Percentiles rank a stretch among this genome's conserved stretches.
phyloP scores from a whole-genome alignment of 179 eudicot species.

The Vitellaria paradoxa region DNA sequence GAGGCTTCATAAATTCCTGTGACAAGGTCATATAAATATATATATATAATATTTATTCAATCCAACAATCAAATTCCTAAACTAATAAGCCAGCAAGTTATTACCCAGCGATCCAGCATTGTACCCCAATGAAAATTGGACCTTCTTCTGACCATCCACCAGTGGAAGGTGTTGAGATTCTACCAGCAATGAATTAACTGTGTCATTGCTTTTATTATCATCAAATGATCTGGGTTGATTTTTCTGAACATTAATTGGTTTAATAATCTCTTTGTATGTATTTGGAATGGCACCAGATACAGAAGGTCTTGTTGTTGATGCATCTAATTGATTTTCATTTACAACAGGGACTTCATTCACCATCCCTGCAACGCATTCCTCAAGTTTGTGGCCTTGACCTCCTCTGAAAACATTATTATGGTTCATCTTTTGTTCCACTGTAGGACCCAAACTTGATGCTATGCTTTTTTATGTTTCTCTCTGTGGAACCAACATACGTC shows the following conservation, averaged over 20 bases:
- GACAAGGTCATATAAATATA: background rate
- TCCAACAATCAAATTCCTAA: background rate
- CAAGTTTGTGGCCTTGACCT: conserved; percentile 12
- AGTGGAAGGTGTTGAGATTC: conserved; percentile 35
- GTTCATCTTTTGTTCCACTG: conserved; percentile 15
- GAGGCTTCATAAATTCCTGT: background rate
- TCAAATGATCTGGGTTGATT: conserved; percentile 34
- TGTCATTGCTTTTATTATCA: conserved; percentile 28
- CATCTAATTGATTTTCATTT: conserved; percentile 51
- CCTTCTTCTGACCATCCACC: conserved; percentile 61
- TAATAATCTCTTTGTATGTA: conserved; percentile 38
- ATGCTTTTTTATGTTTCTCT: conserved; percentile 38
- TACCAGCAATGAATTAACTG: conserved; percentile 28
- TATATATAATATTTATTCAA: background rate
- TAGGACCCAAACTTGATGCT: conserved; percentile 6
- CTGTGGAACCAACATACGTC: conserved; percentile 53
- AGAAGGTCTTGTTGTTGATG: conserved; percentile 58
- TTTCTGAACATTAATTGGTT: conserved; percentile 27
- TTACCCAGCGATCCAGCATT: conserved; percentile 56
- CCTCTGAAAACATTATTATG: conserved; percentile 22
- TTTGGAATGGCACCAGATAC: conserved; percentile 46
- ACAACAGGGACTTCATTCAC: conserved; percentile 25
- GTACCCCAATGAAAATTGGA: conserved; percentile 54
- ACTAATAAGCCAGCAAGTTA: conserved; percentile 8
- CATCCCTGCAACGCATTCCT: conserved; percentile 20